phyloP scores from a whole-genome alignment of 2,329 filamentous ascomycete species.

The Didymella sp. region DNA sequence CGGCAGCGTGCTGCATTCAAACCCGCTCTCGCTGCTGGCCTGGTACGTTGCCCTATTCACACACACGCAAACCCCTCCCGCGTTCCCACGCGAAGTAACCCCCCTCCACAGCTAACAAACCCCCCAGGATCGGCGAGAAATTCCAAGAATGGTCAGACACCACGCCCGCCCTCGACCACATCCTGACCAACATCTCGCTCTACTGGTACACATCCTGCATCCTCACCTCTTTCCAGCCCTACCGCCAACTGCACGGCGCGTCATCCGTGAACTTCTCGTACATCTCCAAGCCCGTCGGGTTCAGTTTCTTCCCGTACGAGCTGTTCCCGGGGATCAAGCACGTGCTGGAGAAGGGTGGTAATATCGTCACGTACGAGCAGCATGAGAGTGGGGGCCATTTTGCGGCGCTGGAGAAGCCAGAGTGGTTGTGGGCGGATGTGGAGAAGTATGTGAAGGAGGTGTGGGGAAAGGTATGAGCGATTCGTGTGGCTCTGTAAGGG shows the following conservation, averaged over 20 bases:
- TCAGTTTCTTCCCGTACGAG: slow-evolving; percentile 55
- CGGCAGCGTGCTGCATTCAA: slow-evolving; percentile 61
- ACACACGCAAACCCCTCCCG: not conserved
- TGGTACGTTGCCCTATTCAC: too few relatives aligned
- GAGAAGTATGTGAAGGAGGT: slow-evolving; percentile 53
- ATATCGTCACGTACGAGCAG: slow-evolving; percentile 49
- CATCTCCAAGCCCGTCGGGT: slow-evolving; percentile 52
- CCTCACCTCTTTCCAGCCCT: slow-evolving; percentile 59
- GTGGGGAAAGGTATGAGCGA: slow-evolving; percentile 41
- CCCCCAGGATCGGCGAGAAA: slow-evolving; percentile 61
- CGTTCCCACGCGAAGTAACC: not conserved
- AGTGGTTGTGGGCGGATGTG: slow-evolving; percentile 53
- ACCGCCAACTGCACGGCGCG: slow-evolving; percentile 43
- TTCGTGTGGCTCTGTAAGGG: not conserved
- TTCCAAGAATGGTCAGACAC: slow-evolving; percentile 62
- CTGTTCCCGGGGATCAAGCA: slow-evolving; percentile 48
- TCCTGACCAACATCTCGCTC: slow-evolving; percentile 61
- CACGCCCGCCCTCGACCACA: slow-evolving; percentile 49
- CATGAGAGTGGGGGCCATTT: slow-evolving; percentile 63
- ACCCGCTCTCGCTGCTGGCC: slow-evolving; percentile 63
- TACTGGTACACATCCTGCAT: slow-evolving; percentile 63
- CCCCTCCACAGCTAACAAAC: slow-evolving; percentile 2
- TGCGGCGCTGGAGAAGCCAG: slow-evolving; percentile 57
- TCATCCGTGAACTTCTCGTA: not conserved
- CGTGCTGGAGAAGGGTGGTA: slow-evolving; percentile 47